Conservation (phyloP, 2,329 filamentous ascomycete genomes). For the Xylariaceae sp. region DNA sequence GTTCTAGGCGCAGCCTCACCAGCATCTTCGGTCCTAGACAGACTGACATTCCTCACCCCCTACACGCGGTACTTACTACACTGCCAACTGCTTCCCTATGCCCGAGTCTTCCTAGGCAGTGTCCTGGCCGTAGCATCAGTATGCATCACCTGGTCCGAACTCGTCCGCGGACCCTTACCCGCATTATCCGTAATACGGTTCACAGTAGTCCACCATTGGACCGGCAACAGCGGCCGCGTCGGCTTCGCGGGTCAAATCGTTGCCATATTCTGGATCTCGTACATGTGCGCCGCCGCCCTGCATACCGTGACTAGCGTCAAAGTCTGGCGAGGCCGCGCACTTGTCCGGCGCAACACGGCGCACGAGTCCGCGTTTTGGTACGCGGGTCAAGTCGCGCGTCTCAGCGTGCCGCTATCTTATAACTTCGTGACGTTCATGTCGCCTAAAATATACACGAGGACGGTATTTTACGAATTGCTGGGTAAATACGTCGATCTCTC, state of each 20-base stretch:
- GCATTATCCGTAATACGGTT: slow-evolving; percentile 66
- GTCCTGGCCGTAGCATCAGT: slow-evolving; percentile 71
- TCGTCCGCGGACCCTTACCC: slow-evolving; percentile 78
- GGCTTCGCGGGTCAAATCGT: slow-evolving; percentile 83
- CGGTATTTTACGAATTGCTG: slow-evolving; percentile 83
- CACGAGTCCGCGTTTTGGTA: slow-evolving; percentile 96
- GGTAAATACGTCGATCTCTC: slow-evolving; percentile 81
- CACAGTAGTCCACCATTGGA: slow-evolving; percentile 71
- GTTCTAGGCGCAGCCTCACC: slow-evolving; percentile 64
- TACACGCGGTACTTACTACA: slow-evolving; percentile 77
- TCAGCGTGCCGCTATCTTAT: slow-evolving; percentile 89
- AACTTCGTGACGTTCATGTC: slow-evolving; percentile 94
- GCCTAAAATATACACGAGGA: slow-evolving; percentile 65
- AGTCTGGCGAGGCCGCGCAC: slow-evolving; percentile 92
- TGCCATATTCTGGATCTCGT: slow-evolving; percentile 83
- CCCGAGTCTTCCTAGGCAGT: slow-evolving; percentile 61
- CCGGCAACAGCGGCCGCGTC: slow-evolving; percentile 67
- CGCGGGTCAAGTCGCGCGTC: slow-evolving; percentile 82
- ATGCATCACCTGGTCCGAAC: slow-evolving; percentile 88
- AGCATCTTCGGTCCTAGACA: slow-evolving; percentile 50
- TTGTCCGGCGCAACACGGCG: slow-evolving; percentile 87
- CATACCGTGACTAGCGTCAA: slow-evolving; percentile 87
- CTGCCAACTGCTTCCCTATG: slow-evolving; percentile 66
- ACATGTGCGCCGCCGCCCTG: slow-evolving; percentile 91
- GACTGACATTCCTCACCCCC: slow-evolving; percentile 65